Conservation (phyloP, 2,329 filamentous ascomycete species). For the Pyrenophora teres region DNA sequence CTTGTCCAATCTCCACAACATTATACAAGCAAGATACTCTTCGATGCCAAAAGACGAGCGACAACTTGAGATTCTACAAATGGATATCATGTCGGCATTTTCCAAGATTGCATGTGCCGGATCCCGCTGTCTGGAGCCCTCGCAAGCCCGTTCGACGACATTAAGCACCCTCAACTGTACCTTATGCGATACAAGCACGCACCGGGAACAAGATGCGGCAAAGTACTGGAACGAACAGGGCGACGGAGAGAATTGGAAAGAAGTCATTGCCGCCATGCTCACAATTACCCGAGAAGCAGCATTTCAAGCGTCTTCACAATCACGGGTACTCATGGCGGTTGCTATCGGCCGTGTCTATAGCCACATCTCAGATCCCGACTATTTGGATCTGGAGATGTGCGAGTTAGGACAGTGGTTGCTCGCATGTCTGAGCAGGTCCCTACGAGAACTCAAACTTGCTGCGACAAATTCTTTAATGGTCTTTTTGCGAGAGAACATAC, state of each 20-base stretch:
- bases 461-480: slow-evolving; percentile 70
- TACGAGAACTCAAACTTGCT: slow-evolving; percentile 81
- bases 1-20: slow-evolving; percentile 30
- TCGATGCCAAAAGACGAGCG: slow-evolving; percentile 19
- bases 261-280: slow-evolving; percentile 37
- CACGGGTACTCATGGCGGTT: slow-evolving; percentile 41
- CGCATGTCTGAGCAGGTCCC: slow-evolving; percentile 78
- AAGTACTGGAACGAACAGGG: slow-evolving; percentile 33
- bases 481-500: slow-evolving; percentile 63
- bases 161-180: slow-evolving; percentile 26
- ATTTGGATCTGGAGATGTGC: slow-evolving; percentile 71
- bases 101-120: slow-evolving; percentile 43
- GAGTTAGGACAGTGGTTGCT: slow-evolving; percentile 79
- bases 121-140: slow-evolving; percentile 25
- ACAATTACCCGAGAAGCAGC: slow-evolving; percentile 34
- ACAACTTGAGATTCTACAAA: slow-evolving; percentile 25
- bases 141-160: slow-evolving; percentile 1
- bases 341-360: slow-evolving; percentile 68
- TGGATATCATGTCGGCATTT: slow-evolving; percentile 35
- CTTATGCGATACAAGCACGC: slow-evolving; percentile 30
- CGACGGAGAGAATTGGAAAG: slow-evolving; percentile 39
- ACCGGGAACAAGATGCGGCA: neutral
- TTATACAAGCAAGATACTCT: slow-evolving; percentile 32
- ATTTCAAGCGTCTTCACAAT: slow-evolving; percentile 36
- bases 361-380: slow-evolving; percentile 64